Conservation (phyloP, 176 grass and related monocot genomes). For the Elymus sibiricus region DNA sequence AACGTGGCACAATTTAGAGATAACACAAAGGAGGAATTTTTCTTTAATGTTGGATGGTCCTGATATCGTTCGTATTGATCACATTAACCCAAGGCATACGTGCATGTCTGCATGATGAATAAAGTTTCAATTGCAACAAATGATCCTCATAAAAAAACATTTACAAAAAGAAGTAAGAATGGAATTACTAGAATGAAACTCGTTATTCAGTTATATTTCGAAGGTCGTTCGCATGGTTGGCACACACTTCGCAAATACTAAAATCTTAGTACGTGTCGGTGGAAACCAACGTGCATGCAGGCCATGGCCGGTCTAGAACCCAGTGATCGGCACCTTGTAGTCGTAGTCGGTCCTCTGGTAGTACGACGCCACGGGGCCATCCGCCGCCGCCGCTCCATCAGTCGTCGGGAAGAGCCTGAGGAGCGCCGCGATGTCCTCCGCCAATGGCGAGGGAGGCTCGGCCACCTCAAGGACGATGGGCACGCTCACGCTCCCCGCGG, state of each 20-base stretch:
- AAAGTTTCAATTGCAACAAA: too few species aligned
- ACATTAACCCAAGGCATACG: too few species aligned
- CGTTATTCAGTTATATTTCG: background rate
- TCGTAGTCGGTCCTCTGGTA: background rate
- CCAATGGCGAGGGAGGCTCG: background rate
- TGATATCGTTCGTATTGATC: too few species aligned
- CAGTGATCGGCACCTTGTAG: background rate
- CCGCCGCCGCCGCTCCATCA: background rate
- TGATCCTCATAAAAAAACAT: background rate
- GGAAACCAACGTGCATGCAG: background rate
- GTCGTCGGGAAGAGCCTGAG: background rate
- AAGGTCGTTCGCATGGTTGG: background rate
- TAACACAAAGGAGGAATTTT: too few species aligned
- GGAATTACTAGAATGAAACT: background rate
- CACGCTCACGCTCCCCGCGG: background rate
- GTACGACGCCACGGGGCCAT: background rate
- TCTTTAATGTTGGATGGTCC: too few species aligned
- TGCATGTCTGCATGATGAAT: too few species aligned
- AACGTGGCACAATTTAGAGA: too few species aligned
- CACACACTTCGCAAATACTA: background rate
- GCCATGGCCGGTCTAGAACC: background rate
- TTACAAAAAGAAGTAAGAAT: background rate
- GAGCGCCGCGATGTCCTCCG: background rate
- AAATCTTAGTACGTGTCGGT: background rate
- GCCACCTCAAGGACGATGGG: background rate